These are phyloP conservation scores for Bryoerythrophyllum caledonicum DNA, from an alignment of 225 moss, liverwort and hornwort genomes.

Conservation along the genomic window DNA sequence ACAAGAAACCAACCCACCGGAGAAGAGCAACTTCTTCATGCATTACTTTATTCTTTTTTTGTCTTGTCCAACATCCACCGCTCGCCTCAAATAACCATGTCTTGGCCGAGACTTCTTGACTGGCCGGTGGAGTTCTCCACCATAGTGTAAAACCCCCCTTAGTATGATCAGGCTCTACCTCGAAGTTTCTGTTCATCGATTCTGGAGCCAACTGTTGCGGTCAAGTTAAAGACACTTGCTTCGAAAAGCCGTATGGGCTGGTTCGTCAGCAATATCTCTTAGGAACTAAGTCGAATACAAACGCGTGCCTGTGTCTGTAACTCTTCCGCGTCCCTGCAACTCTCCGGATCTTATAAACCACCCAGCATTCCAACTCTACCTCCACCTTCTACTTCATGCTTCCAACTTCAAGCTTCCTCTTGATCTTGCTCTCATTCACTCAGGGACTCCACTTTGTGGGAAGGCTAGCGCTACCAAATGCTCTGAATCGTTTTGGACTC, in stretches of 20 bases:
- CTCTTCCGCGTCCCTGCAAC: background rate
- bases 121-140: too few species aligned
- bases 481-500: too few species aligned
- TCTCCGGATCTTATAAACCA: background rate
- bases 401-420: background rate
- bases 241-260: background rate
- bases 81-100: too few species aligned
- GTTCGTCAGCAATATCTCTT: background rate
- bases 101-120: too few species aligned
- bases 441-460: background rate
- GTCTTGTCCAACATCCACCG: too few species aligned
- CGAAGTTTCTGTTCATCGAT: too few species aligned
- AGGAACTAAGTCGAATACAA: background rate
- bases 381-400: background rate
- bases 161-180: too few species aligned
- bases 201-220: background rate
- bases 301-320: background rate
- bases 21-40: too few species aligned
- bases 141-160: too few species aligned
- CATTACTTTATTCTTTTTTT: too few species aligned
- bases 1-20: too few species aligned
- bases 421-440: background rate
- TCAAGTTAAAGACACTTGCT: background rate
- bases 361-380: background rate
- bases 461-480: background rate